Base-by-base conservation (phyloP, 73 alveolate species). In the Loxodes magnus region DNA sequence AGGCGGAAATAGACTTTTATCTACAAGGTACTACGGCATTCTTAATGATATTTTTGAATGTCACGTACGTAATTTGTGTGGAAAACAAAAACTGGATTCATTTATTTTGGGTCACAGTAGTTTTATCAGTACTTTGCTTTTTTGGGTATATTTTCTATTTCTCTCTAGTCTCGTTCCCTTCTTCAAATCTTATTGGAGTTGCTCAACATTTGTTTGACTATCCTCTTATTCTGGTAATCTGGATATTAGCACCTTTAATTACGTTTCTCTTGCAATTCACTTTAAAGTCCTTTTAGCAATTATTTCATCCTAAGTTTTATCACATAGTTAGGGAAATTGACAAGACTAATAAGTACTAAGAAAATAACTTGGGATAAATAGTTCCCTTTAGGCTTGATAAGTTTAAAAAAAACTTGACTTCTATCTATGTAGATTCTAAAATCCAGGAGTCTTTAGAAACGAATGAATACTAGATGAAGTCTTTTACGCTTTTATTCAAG, bases 181-280 rank as follows among this genome's bases (percentile, higher is more conserved):
- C 53, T 9, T 10, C 14, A 1, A 19, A n/a, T 15, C 33, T 39
- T 15, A 10, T 2, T 10, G 53, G 53, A 0, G 33, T 15, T 2
- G 14, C 33, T 9, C 9, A n/a, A 0, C 14, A 15, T 10, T 10
- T 39, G 2, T 39, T 9, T 19, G 21, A 19, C 1, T n/a, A 7
- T 1, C 37, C 50, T n/a, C 50, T 17, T n/a, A 17, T 10, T n/a
- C 9, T n/a, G 14, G 7, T n/a, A 17, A 7, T 7, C 21, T 17
- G 14, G 9, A 15, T 15, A 1, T 19, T 39, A 39, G 53, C 21
- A 1, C 14, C 72, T 72, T 66, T n/a, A 43, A 77, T 31, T n/a
- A n/a, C n/a, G n/a, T n/a, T n/a, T n/a, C n/a, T n/a, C n/a, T n/a
- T n/a, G n/a, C n/a, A n/a, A n/a, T n/a, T n/a, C n/a, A n/a, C n/a